Evolutionary conservation across 768 basidiomycete species (phyloP), one percentile per base, ranked within the genome.

Genomic region (Tulasnella sp.): DNA sequence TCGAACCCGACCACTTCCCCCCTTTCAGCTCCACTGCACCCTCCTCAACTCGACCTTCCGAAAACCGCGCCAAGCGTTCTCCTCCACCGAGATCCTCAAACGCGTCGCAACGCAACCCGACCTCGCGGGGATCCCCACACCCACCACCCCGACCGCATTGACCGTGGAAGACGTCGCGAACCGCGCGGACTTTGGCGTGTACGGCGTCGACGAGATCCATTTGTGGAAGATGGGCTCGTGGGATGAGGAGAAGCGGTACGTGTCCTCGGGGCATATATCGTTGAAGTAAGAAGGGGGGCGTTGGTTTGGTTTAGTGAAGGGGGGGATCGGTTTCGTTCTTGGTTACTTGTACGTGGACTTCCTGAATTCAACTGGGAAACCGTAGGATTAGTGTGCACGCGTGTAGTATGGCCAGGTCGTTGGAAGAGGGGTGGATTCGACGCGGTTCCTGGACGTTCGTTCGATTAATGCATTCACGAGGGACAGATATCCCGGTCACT

Each of bases 201-300:
- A 70, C 71, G 22, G 19, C 16, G 62, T 74, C 36, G 59, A 40
- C 12, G 14, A 63, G 17, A 69, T 74, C 35, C 70, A 74, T 36
- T n/a, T 74, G 5, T 72, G 73, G 29, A 66, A 47, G 36, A 71
- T 74, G 73, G 70, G 73, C 1, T 70, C 67, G 12, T 39, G 64
- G 44, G 73, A 74, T 74, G 34, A 62, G 70, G 70, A 74, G 62
- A 70, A 70, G 17, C 39, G 71, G 44, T 74, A 72, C 52, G 71
- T 74, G 32, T 72, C 70, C 14, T 4, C 66, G 14, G 73, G 73
- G n/a, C 44, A 65, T n/a, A 47, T 74, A 11, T 52, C 62, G 17
- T 47, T 74, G 7, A 12, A 37, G 35, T 59, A 59, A 9, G n/a
- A n/a, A n/a, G n/a, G n/a, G n/a, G n/a, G n/a, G n/a, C n/a, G n/a